phyloP scores from a whole-genome alignment of 495 filamentous ascomycete genomes.

The Xylaria cubensis region DNA sequence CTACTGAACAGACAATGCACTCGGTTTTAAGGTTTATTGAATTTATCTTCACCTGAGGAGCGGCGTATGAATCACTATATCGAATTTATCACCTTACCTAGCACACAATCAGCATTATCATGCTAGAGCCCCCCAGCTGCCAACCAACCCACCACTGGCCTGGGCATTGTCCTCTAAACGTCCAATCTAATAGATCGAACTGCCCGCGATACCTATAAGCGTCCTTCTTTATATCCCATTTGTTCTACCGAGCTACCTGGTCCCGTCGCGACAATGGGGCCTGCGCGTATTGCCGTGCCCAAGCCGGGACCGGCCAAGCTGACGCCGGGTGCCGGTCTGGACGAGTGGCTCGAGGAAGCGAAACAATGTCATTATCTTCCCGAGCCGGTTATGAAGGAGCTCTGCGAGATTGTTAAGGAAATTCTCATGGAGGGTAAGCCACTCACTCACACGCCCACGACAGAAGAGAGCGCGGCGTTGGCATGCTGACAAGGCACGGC shows the following conservation, averaged over 20 bases:
- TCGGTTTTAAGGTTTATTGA: slow-evolving; percentile 4
- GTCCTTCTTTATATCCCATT: background rate
- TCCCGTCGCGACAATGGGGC: slow-evolving; percentile 53
- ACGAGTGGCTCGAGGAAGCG: slow-evolving; percentile 94
- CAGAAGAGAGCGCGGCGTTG: background rate
- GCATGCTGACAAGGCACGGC: background rate
- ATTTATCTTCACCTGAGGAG: background rate
- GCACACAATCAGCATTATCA: background rate
- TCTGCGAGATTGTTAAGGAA: slow-evolving; percentile 98
- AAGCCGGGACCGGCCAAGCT: slow-evolving; percentile 90
- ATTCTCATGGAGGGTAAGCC: slow-evolving; percentile 88
- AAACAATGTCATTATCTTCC: slow-evolving; percentile 97
- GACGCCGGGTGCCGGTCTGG: slow-evolving; percentile 79
- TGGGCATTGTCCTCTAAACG: slow-evolving; percentile 21
- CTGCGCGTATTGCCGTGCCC: slow-evolving; percentile 59
- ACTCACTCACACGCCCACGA: background rate
- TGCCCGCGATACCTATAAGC: background rate
- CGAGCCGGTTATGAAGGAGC: slow-evolving; percentile 94
- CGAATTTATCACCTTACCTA: slow-evolving; percentile 7
- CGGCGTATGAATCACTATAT: background rate
- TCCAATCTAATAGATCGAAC: background rate
- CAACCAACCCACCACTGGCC: slow-evolving; percentile 18
- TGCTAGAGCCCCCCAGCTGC: slow-evolving; percentile 4
- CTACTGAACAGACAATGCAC: background rate
- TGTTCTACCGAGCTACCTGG: background rate